Conservation (phyloP, 208 protist genomes). For the Trypanosomatidae sp. region DNA sequence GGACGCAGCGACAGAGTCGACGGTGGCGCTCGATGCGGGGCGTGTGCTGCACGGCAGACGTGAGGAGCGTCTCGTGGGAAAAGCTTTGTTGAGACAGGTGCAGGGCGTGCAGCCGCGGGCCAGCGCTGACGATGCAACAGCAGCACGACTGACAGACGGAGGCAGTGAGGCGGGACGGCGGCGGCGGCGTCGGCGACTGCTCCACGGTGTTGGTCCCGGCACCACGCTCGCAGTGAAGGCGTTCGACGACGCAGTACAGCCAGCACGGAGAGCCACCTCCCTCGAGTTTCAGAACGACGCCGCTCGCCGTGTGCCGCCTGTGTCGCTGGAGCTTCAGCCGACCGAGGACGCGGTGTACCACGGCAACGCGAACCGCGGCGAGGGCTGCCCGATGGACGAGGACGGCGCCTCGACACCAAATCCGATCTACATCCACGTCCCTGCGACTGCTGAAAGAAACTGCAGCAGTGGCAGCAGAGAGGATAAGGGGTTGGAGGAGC, state of each 20-base stretch:
- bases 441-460: too few species aligned
- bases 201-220: neutral
- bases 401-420: constrained; percentile 24
- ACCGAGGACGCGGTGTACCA: constrained; percentile 66
- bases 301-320: constrained; percentile 26
- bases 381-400: constrained; percentile 72
- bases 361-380: constrained; percentile 53
- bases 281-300: constrained; percentile 31
- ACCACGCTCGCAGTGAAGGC: neutral
- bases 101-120: constrained; percentile 41
- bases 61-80: neutral
- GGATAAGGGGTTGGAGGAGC: constrained; percentile 7
- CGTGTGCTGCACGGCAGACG: constrained; percentile 27
- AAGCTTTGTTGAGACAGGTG: constrained; percentile 35
- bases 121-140: constrained; percentile 60
- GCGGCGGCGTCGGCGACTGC: constrained; percentile 3
- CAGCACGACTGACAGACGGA: constrained; percentile 8
- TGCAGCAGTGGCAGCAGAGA: neutral
- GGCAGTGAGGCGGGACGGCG: neutral
- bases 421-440: constrained; percentile 54
- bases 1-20: constrained; percentile 36
- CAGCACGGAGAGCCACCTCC: too few species aligned
- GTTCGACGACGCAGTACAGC: too few species aligned
- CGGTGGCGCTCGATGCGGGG: constrained; percentile 19
- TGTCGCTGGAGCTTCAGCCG: constrained; percentile 31